Base-by-base conservation (phyloP, 192 early-diverging fungal species). In the Coemansia sp. region DNA sequence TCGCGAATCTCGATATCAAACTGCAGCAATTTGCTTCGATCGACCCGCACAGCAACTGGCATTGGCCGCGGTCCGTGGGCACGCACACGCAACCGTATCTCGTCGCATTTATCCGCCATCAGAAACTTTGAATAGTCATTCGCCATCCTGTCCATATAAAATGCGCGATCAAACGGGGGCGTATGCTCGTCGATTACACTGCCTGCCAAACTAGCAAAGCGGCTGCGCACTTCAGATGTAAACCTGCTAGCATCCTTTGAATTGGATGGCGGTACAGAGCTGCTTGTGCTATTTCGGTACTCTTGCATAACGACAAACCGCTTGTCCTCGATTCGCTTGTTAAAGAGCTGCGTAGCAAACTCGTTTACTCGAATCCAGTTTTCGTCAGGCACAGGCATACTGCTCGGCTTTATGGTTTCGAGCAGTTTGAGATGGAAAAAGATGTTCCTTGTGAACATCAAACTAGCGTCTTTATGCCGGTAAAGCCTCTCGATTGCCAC, bases 291-390 rank as follows among this genome's bases (percentile, higher is more conserved):
- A 24, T 50, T 43, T 8, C 55, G 62, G 56, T 70, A 67, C 62
- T 70, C 76, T 14, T 74, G 67, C 56, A 79, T 35, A 9, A 73
- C 65, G 37, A 74, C 61, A 27, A 55, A 65, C 7, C 49, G 65
- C 14, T 63, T 68, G 27, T 67, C 72, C 38, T 70, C 54, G 27
- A 79, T 79, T 47, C 54, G 49, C 55, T 70, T 56, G 71, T 79
- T 79, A 24, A 79, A 69, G 17, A 79, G 65, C 1, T 25, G 32
- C 6, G 72, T 79, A 1, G 76, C 76, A 73, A 67, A 79, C 32
- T 79, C 76, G 58, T 73, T 67, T 48, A 65, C 58, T 5, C 76
- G 65, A 12, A 65, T 35, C 72, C 72, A 79, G 37, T 17, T 58
- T 12, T 58, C 67, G 14, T 70, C 70, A 45, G 70, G 63, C 45